phyloP scores from a whole-genome alignment of 306 rosid species.

The Dalbergia oliveri region DNA sequence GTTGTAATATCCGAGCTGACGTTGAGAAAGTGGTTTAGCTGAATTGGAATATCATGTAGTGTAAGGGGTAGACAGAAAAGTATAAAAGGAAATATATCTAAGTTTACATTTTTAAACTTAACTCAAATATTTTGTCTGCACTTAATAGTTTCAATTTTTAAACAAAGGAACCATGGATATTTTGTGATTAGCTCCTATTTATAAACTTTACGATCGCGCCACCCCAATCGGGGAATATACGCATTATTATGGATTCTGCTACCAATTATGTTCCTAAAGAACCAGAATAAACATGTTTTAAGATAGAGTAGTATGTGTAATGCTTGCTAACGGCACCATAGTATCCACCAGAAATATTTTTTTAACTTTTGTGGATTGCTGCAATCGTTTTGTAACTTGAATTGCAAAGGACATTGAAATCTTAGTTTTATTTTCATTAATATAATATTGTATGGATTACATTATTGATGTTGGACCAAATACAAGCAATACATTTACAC shows the following conservation, averaged over 20 bases:
- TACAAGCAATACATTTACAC: slow-evolving; percentile 19
- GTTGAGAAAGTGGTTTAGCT: too few relatives aligned
- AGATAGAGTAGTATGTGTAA: slow-evolving; percentile 15
- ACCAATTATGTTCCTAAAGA: slow-evolving; percentile 3
- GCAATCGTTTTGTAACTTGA: neutral
- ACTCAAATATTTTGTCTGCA: too few relatives aligned
- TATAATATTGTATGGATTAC: neutral
- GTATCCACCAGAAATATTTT: neutral
- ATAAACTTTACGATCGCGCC: too few relatives aligned
- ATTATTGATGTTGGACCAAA: slow-evolving; percentile 41
- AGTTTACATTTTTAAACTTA: too few relatives aligned
- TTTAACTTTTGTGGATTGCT: neutral
- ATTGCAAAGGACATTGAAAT: slow-evolving; percentile 5
- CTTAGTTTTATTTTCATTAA: slow-evolving; percentile 3
- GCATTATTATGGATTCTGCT: neutral
- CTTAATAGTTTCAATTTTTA: too few relatives aligned
- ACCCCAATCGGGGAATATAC: neutral
- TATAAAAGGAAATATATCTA: too few relatives aligned
- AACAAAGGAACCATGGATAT: too few relatives aligned
- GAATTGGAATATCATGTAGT: too few relatives aligned
- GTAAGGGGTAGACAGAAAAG: too few relatives aligned
- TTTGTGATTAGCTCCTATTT: too few relatives aligned
- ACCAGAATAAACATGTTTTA: slow-evolving; percentile 3
- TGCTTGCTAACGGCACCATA: slow-evolving; percentile 11
- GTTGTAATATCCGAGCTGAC: too few relatives aligned